These are phyloP conservation scores for Sanguinoderma infundibulare DNA, from an alignment of 1,284 basidiomycete species.

Conservation along the genomic window DNA sequence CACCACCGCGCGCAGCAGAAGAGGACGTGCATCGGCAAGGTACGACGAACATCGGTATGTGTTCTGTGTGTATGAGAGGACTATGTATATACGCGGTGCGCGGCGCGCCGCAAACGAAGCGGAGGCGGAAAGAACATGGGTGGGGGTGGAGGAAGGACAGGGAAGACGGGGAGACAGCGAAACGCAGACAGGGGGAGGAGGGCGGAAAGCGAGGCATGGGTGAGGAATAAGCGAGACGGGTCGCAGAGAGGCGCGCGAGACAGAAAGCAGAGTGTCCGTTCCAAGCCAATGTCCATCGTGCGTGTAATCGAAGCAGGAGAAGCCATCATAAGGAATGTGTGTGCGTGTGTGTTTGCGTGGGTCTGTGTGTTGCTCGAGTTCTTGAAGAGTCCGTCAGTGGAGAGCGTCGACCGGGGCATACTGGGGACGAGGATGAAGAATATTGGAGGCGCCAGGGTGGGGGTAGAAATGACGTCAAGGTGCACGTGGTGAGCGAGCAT, in stretches of 20 bases:
- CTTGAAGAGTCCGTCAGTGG: too few species aligned
- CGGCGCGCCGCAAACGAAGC: too few species aligned
- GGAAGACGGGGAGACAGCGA: neutral
- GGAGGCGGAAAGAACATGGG: neutral
- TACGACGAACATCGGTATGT: neutral
- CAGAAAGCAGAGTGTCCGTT: slow-evolving; percentile 16
- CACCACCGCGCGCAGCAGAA: neutral
- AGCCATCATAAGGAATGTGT: neutral
- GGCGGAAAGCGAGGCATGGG: neutral
- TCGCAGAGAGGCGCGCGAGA: neutral
- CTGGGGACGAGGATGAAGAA: neutral
- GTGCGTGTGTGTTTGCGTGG: neutral
- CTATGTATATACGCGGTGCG: neutral
- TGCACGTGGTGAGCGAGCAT: neutral
- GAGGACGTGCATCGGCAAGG: neutral
- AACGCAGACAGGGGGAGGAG: neutral
- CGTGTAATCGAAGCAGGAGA: neutral
- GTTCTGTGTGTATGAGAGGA: neutral
- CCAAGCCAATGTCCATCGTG: slow-evolving; percentile 23
- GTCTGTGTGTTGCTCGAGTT: neutral
- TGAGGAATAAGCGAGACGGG: neutral
- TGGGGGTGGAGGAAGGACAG: neutral
- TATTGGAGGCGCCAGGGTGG: too few species aligned
- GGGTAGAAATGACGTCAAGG: neutral
- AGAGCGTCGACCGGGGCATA: neutral